Base-by-base conservation (phyloP, 1,284 basidiomycete genomes). In the Hemileia vastatrix region DNA sequence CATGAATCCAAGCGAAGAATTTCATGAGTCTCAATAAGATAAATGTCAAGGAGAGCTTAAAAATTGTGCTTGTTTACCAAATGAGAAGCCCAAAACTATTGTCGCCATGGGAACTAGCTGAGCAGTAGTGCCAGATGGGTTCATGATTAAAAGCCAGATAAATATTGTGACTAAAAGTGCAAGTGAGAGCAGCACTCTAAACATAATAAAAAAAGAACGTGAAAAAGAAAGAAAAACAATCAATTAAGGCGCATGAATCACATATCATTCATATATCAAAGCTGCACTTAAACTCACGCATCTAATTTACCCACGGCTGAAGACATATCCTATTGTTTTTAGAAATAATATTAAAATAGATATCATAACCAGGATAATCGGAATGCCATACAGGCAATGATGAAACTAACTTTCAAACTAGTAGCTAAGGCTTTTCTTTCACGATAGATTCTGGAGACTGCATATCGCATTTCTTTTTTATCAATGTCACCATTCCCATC, bases 401-500 rank as follows among this genome's bases (percentile, higher is more conserved):
- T 21, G 15, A 32, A 2, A 48, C 31, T 19, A 21, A 62, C 59
- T 32, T 87, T 87, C 52, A 88, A 77, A 70, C 84, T 83, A 15
- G 85, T 81, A 1, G 82, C 83, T 36, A 90, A 77, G 2, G 86
- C 80, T 69, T 87, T 87, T 19, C 87, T 81, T 74, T 90, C 88
- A 56, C 82, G 79, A 71, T 90, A 90, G 56, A 90, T 89, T 32
- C 86, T 79, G 69, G 88, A 85, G 2, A 90, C 88, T 1, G 85
- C 86, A 71, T 88, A 86, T 48, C 88, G 82, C 87, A 90, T 90
- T 77, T 90, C 88, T 33, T 79, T 80, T 74, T 84, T 88, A 15
- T 80, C 81, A 62, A 90, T 87, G 69, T 90, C 87, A 6, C 87
- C 88, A 69, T 90, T 90, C 13, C 81, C 83, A 72, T 90, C 88